Evolutionary conservation across 805 yeast genomes (phyloP).

Genomic region (Metschnikowia arizonensis): DNA sequence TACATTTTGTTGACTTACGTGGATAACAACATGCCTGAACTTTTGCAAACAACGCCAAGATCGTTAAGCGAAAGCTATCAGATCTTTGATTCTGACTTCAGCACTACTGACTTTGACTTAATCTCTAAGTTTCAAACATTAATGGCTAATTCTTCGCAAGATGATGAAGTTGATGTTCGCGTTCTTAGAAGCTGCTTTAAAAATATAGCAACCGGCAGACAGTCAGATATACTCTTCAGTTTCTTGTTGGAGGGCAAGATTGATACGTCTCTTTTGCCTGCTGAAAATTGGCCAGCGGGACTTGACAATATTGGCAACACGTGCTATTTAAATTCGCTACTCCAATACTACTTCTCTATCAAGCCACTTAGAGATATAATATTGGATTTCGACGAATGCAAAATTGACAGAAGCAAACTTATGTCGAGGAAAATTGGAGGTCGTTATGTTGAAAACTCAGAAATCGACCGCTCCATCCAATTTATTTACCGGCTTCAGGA

Average conservation of each 20-base stretch:
- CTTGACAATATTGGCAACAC: conserved; percentile 94
- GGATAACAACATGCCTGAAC: conserved; percentile 38
- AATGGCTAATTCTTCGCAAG: conserved; percentile 11
- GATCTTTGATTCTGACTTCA: conserved; percentile 45
- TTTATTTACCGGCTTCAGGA: conserved; percentile 70
- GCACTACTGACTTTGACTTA: conserved; percentile 55
- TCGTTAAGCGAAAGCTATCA: conserved; percentile 39
- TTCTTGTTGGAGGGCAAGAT: conserved; percentile 60
- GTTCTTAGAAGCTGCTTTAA: conserved; percentile 55
- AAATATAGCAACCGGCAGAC: conserved; percentile 49
- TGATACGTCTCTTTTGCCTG: conserved; percentile 55
- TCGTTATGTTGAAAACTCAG: conserved; percentile 70
- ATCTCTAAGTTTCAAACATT: conserved; percentile 49
- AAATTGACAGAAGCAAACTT: conserved; percentile 13
- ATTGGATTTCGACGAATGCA: conserved; percentile 46
- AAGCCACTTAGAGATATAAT: conserved; percentile 72
- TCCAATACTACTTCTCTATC: conserved; percentile 86
- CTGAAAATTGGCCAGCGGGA: conserved; percentile 83
- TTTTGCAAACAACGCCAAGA: conserved; percentile 10
- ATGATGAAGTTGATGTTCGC: conserved; percentile 45
- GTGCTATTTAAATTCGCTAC: conserved; percentile 75
- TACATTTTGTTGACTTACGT: conserved; percentile 53
- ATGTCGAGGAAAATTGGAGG: conserved; percentile 75
- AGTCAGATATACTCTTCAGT: conserved; percentile 52
- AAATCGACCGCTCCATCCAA: conserved; percentile 75